Conservation (phyloP, 441 rosid species). For the Pelargonium citronellum region DNA sequence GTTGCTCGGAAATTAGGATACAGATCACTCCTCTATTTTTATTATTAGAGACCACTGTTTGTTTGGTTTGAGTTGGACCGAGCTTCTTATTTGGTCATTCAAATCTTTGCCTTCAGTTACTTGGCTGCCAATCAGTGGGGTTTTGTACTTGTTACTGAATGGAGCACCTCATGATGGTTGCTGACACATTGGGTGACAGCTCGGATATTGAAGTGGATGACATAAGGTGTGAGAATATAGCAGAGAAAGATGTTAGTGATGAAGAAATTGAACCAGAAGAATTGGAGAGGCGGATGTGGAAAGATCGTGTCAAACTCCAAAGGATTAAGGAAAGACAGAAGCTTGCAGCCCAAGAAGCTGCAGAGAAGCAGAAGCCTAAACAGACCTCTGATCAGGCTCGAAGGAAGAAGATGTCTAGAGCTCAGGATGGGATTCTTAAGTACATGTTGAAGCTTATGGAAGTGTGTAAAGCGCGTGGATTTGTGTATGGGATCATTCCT, state of each 20-base stretch:
- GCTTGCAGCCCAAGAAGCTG: conserved; percentile 54
- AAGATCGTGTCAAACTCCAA: conserved; percentile 74
- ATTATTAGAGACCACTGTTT: background rate
- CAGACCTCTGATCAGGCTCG: conserved; percentile 80
- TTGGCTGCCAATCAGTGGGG: background rate
- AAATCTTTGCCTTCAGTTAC: no score
- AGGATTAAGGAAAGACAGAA: conserved; percentile 74
- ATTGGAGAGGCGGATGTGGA: conserved; percentile 92
- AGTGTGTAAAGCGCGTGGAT: conserved; percentile 93
- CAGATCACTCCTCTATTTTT: background rate
- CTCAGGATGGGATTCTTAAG: conserved; percentile 97
- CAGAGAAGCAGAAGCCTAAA: conserved; percentile 61
- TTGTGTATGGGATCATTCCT: conserved; percentile 93
- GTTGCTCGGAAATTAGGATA: background rate
- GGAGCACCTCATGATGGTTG: conserved; percentile 26
- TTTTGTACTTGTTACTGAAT: conserved; percentile 9
- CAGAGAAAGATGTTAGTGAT: conserved; percentile 96
- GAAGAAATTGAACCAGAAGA: conserved; percentile 91
- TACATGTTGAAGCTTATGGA: conserved; percentile 98
- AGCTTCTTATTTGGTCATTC: no score
- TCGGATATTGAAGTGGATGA: conserved; percentile 71
- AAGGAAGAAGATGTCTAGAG: conserved; percentile 98
- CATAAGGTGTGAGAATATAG: conserved; percentile 63
- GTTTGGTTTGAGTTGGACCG: no score
- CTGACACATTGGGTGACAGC: conserved; percentile 33